Conservation (phyloP, 306 rosid species). For the Lathyrus oleraceus region DNA sequence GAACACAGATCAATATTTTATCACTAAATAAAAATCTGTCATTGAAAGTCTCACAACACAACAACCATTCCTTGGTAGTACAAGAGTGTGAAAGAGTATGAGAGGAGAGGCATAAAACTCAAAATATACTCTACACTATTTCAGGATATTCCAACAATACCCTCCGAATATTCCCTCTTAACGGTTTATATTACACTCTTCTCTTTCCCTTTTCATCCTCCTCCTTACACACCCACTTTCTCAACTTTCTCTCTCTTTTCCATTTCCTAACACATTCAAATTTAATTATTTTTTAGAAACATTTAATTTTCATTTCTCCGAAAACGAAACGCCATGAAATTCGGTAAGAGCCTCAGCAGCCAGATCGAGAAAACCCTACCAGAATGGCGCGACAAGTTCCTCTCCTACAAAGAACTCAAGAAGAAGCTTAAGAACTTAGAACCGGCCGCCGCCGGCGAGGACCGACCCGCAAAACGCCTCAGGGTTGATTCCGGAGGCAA, state of each 20-base stretch:
- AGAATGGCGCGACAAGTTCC: slow-evolving; percentile 94
- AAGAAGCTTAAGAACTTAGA: slow-evolving; percentile 77
- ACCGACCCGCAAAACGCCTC: slow-evolving; percentile 59
- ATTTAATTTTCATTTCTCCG: neutral
- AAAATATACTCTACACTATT: slow-evolving; percentile 60
- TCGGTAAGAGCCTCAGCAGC: slow-evolving; percentile 84
- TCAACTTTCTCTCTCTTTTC: neutral
- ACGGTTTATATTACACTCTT: slow-evolving; percentile 49
- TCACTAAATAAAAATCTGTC: too few species aligned
- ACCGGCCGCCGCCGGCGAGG: slow-evolving; percentile 39
- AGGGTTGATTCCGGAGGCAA: slow-evolving; percentile 40
- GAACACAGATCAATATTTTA: too few species aligned
- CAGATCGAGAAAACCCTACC: slow-evolving; percentile 92
- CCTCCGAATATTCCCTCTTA: slow-evolving; percentile 71
- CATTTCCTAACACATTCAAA: neutral
- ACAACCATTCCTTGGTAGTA: neutral
- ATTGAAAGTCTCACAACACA: too few species aligned
- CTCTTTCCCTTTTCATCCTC: neutral
- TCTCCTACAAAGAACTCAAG: slow-evolving; percentile 93
- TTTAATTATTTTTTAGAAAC: too few species aligned
- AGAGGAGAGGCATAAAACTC: slow-evolving; percentile 59
- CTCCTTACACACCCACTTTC: slow-evolving; percentile 1
- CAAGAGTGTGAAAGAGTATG: neutral
- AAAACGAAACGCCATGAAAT: slow-evolving; percentile 55
- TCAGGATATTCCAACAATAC: slow-evolving; percentile 72